Evolutionary conservation across 208 protist species (phyloP).

Genomic region (Naegleria fowleri): DNA sequence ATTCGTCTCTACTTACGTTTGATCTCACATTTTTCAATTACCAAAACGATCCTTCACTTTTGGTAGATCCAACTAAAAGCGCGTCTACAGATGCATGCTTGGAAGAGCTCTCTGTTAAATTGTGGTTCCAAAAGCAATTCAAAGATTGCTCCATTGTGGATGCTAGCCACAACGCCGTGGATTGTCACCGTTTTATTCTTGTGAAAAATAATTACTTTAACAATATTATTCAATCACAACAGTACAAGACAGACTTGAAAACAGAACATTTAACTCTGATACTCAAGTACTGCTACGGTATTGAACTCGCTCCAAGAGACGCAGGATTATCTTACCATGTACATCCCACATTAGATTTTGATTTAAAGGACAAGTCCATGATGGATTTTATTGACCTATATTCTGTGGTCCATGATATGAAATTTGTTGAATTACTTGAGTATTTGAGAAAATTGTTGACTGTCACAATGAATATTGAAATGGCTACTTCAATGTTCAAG

Average conservation of each 20-base stretch:
- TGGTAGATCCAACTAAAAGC: background rate
- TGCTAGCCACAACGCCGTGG: background rate
- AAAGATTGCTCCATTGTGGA: background rate
- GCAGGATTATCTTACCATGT: background rate
- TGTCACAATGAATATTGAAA: background rate
- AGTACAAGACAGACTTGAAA: background rate
- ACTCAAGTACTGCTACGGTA: background rate
- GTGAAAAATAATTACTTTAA: background rate
- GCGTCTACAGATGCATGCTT: background rate
- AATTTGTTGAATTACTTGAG: background rate
- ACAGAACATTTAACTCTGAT: background rate
- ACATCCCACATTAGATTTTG: background rate
- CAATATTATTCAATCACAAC: background rate
- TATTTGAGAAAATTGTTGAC: background rate
- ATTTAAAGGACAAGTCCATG: background rate
- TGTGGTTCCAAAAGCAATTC: background rate
- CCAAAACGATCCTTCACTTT: background rate
- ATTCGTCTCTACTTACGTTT: background rate
- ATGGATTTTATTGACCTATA: background rate
- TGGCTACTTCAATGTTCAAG: background rate
- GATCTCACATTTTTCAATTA: background rate
- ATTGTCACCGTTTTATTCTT: background rate
- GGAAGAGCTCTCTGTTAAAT: background rate
- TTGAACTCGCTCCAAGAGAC: background rate
- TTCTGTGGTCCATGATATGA: background rate